phyloP scores from a whole-genome alignment of 202 grass and related monocot genomes.

The Schoenoplectus tabernaemontani region DNA sequence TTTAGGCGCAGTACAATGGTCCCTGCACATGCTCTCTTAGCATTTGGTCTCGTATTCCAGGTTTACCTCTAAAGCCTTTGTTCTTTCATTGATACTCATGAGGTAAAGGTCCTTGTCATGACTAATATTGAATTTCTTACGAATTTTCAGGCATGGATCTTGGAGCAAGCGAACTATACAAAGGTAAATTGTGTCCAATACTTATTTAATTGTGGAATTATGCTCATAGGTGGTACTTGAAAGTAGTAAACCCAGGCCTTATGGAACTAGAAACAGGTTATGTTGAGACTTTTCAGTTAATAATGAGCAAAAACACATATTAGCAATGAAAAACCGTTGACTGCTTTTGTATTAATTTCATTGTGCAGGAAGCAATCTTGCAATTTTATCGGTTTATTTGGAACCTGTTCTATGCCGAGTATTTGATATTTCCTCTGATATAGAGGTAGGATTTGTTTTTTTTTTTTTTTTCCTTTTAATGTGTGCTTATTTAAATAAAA shows the following conservation, averaged over 20 bases:
- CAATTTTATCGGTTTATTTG: constrained; percentile 90
- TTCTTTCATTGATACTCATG: constrained; percentile 10
- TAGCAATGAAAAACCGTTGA: not conserved
- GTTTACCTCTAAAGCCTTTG: constrained; percentile 18
- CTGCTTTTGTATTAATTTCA: constrained; percentile 7
- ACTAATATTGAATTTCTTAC: constrained; percentile 28
- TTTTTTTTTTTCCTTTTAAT: constrained; percentile 9
- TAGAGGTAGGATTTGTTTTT: constrained; percentile 43
- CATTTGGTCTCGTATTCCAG: constrained; percentile 78
- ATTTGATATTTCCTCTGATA: constrained; percentile 73
- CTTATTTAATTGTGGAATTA: constrained; percentile 20
- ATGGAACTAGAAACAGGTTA: not conserved
- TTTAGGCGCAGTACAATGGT: constrained; percentile 75
- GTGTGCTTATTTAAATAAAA: not conserved
- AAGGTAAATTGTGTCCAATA: constrained; percentile 44
- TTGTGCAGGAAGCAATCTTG: constrained; percentile 73
- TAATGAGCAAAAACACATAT: not conserved
- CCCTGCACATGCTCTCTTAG: constrained; percentile 58
- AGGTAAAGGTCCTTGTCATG: constrained; percentile 1
- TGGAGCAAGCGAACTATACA: constrained; percentile 77
- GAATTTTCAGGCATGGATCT: constrained; percentile 67
- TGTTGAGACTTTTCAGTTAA: not conserved
- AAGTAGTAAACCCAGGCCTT: not conserved
- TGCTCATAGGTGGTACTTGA: not conserved
- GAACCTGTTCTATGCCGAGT: constrained; percentile 95